Evolutionary conservation across 768 basidiomycete genomes (phyloP).

Genomic region (Naganishia kalamii): DNA sequence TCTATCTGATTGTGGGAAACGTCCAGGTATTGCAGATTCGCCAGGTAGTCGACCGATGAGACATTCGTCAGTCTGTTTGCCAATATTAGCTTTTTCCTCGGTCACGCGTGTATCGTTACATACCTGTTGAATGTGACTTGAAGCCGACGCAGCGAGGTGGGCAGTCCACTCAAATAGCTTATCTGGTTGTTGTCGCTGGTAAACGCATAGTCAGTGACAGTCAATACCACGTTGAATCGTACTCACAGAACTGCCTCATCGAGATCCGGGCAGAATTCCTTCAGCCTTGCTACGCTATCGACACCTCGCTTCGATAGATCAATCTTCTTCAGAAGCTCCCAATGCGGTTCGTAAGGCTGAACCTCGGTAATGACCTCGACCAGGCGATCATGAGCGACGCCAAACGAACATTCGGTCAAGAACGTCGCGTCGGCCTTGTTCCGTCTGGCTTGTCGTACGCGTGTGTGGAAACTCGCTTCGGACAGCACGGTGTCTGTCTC

Average conservation of each 20-base stretch:
- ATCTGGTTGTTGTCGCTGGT: slow-evolving; percentile 43
- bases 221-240: slow-evolving; percentile 60
- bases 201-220: slow-evolving; percentile 44
- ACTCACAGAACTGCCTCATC: slow-evolving; percentile 62
- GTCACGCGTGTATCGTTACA: neutral
- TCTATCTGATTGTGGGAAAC: slow-evolving; percentile 85
- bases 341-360: slow-evolving; percentile 87
- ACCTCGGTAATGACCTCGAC: slow-evolving; percentile 90
- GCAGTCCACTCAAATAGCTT: slow-evolving; percentile 50
- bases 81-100: neutral
- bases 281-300: slow-evolving; percentile 74
- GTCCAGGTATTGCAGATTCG: slow-evolving; percentile 80
- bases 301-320: slow-evolving; percentile 67
- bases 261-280: slow-evolving; percentile 81
- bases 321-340: slow-evolving; percentile 72
- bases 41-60: slow-evolving; percentile 73
- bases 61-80: slow-evolving; percentile 13
- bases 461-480: neutral
- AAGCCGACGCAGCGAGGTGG: slow-evolving; percentile 44
- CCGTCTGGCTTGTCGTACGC: slow-evolving; percentile 5
- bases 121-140: slow-evolving; percentile 51
- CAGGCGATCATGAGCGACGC: slow-evolving; percentile 80
- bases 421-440: slow-evolving; percentile 56
- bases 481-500: neutral
- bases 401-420: slow-evolving; percentile 95